These are phyloP conservation scores for Coemansia guatemalensis DNA, from an alignment of 192 early-diverging fungal species.

Conservation along the genomic window DNA sequence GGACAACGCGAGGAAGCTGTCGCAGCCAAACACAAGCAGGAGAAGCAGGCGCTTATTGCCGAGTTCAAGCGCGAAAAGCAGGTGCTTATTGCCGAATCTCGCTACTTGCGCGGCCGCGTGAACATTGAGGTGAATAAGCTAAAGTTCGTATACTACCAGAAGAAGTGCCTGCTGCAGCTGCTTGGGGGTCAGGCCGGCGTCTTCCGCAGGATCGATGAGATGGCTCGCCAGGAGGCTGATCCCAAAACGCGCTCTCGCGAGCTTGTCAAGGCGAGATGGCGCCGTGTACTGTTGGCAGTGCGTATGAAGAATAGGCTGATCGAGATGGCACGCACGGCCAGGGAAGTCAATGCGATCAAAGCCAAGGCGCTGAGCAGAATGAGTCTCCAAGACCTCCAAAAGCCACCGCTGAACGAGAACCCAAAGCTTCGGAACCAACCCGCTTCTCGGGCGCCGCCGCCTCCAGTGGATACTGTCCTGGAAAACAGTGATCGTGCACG, in stretches of 20 bases:
- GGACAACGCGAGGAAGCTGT: not conserved
- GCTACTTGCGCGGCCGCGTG: conserved; percentile 30
- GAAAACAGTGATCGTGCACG: not conserved
- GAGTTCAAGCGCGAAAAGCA: not conserved
- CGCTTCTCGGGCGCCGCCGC: not conserved
- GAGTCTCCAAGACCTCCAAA: not conserved
- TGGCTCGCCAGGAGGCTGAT: not conserved
- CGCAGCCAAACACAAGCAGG: not conserved
- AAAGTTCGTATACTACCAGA: conserved; percentile 25
- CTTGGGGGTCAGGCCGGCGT: conserved; percentile 34
- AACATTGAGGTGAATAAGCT: conserved; percentile 14
- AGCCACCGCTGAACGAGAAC: not conserved
- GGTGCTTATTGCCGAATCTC: conserved; percentile 14
- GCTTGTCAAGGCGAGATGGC: conserved; percentile 19
- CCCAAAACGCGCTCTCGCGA: conserved; percentile 3
- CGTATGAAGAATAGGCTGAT: conserved; percentile 20
- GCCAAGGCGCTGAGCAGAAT: conserved; percentile 12
- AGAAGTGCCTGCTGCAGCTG: conserved; percentile 23
- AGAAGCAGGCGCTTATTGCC: conserved; percentile 4
- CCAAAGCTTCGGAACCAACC: conserved; percentile 2
- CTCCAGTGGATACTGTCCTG: not conserved
- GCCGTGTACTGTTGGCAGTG: conserved; percentile 30
- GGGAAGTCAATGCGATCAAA: conserved; percentile 25
- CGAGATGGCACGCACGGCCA: conserved; percentile 5
- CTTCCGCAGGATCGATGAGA: conserved; percentile 21